Conservation (phyloP, 2,329 filamentous ascomycete genomes). For the Tolypocladium paradoxum region DNA sequence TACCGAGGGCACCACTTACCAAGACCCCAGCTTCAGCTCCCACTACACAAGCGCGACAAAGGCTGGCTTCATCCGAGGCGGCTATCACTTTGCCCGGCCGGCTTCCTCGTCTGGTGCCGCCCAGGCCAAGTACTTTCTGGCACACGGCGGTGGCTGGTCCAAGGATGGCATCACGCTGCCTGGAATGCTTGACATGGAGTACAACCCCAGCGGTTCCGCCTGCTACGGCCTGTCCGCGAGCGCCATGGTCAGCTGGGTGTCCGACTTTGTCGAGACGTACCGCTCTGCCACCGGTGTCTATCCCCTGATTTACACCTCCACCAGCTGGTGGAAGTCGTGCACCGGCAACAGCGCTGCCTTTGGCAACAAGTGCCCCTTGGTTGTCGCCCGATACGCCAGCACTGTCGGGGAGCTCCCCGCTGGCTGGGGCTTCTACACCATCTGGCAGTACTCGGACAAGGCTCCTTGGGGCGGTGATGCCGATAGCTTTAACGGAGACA, state of each 20-base stretch:
- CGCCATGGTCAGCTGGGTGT: slow-evolving; percentile 42
- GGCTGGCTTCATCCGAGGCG: slow-evolving; percentile 42
- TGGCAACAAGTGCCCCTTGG: slow-evolving; percentile 37
- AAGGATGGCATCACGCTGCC: slow-evolving; percentile 42
- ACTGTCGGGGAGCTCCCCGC: slow-evolving; percentile 33
- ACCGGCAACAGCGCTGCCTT: slow-evolving; percentile 43
- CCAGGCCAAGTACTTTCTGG: slow-evolving; percentile 41
- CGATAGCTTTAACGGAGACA: slow-evolving; percentile 11
- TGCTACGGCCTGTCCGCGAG: slow-evolving; percentile 35
- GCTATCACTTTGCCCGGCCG: slow-evolving; percentile 47
- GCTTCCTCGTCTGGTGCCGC: slow-evolving; percentile 29
- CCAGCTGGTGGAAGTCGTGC: slow-evolving; percentile 42
- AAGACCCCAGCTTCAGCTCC: slow-evolving; percentile 31
- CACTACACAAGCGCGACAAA: slow-evolving; percentile 41
- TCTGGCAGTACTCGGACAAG: slow-evolving; percentile 26
- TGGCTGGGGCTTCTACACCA: slow-evolving; percentile 40
- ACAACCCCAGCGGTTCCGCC: slow-evolving; percentile 23
- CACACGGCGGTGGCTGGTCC: slow-evolving; percentile 43
- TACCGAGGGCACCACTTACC: slow-evolving; percentile 39
- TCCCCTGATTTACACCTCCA: slow-evolving; percentile 43
- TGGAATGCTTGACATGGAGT: slow-evolving; percentile 46
- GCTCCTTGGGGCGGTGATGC: slow-evolving; percentile 10
- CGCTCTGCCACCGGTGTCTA: no score
- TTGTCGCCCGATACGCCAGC: slow-evolving; percentile 34
- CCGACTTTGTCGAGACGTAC: slow-evolving; percentile 41